Percentiles rank a stretch among this genome's conserved stretches.
These are phyloP conservation scores for Zanthoxylum bungeanum DNA, from an alignment of 345 rosid genomes.

Conservation along the genomic window DNA sequence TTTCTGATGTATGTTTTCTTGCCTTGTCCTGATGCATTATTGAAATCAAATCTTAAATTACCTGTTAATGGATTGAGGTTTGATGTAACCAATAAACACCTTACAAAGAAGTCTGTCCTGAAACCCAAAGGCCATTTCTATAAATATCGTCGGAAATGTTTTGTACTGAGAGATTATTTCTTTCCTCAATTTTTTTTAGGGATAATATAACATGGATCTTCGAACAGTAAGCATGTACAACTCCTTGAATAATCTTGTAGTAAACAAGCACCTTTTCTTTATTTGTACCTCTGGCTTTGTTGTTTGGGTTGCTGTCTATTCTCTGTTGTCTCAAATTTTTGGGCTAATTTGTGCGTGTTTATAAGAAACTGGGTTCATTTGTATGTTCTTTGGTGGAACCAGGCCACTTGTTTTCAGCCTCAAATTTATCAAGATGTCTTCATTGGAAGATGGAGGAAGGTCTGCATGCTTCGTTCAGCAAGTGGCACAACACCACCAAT, in stretches of 20 bases:
- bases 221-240: neutral
- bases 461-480: slow-evolving; percentile 83
- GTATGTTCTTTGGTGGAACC: slow-evolving; percentile 31
- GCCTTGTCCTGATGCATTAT: slow-evolving; percentile 9
- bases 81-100: neutral
- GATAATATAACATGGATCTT: neutral
- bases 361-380: neutral
- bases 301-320: slow-evolving; percentile 12
- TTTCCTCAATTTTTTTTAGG: neutral
- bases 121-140: neutral
- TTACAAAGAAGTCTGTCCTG: neutral
- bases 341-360: neutral
- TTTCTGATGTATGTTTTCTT: slow-evolving; percentile 7
- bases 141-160: neutral
- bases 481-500: slow-evolving; percentile 95
- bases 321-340: neutral
- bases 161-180: neutral
- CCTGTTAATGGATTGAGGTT: neutral
- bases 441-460: slow-evolving; percentile 97
- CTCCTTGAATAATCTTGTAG: neutral
- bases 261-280: neutral
- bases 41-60: slow-evolving; percentile 12
- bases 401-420: slow-evolving; percentile 97
- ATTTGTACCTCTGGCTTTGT: slow-evolving; percentile 3
- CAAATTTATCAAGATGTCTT: slow-evolving; percentile 84